These are phyloP conservation scores for Diospyros kaki DNA, from an alignment of 148 eudicot species.

Conservation along the genomic window DNA sequence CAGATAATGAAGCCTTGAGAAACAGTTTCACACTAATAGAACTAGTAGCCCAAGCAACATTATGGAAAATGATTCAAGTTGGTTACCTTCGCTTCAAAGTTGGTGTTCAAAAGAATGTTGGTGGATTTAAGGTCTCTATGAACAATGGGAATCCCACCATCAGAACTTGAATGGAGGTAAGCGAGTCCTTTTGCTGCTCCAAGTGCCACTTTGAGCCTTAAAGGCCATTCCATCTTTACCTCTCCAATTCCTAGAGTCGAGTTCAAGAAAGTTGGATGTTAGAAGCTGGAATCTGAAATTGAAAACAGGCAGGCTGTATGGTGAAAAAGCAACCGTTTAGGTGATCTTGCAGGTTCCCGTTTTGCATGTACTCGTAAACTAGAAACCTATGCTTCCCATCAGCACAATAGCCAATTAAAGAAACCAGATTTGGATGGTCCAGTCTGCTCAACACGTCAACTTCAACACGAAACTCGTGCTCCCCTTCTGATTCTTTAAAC, in stretches of 20 bases:
- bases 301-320: neutral
- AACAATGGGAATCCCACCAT: constrained; percentile 87
- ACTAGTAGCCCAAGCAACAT: neutral
- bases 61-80: constrained; percentile 1
- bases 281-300: neutral
- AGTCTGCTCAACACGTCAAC: constrained; percentile 93
- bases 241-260: constrained; percentile 43
- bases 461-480: constrained; percentile 87
- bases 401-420: constrained; percentile 89
- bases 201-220: constrained; percentile 85
- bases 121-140: constrained; percentile 97
- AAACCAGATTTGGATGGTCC: constrained; percentile 88
- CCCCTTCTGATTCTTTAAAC: constrained; percentile 78
- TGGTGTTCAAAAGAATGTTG: constrained; percentile 66
- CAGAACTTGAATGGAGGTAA: constrained; percentile 86
- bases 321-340: constrained; percentile 51
- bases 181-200: constrained; percentile 97
- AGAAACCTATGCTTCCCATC: constrained; percentile 84
- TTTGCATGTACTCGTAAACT: constrained; percentile 85
- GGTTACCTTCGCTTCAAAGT: constrained; percentile 87
- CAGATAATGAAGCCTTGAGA: neutral
- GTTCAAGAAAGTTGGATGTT: constrained; percentile 7
- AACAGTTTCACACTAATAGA: neutral
- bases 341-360: constrained; percentile 89
- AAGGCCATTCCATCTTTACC: constrained; percentile 82